These are phyloP conservation scores for Phytophthora agathidicida DNA, from an alignment of 352 stramenopile genomes.

Conservation along the genomic window DNA sequence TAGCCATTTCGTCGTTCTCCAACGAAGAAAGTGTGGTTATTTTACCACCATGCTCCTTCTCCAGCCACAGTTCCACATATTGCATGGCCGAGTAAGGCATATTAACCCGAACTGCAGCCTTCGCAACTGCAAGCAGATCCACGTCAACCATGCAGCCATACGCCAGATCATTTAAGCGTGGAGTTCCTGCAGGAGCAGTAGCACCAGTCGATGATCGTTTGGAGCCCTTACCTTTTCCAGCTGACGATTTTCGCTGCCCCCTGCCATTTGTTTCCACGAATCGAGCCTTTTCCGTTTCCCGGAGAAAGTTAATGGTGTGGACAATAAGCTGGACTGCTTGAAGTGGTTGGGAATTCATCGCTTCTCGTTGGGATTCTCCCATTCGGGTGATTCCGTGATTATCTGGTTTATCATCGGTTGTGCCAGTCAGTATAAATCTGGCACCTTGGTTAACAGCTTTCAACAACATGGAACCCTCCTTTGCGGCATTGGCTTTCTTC, in stretches of 20 bases:
- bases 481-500: not conserved
- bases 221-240: conserved; percentile 21
- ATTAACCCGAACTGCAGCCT: conserved; percentile 68
- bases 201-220: conserved; percentile 12
- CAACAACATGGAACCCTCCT: conserved; percentile 9
- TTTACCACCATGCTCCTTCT: conserved; percentile 56
- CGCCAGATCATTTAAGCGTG: conserved; percentile 31
- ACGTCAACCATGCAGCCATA: conserved; percentile 73
- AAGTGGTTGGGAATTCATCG: conserved; percentile 28
- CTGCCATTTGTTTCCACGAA: conserved; percentile 75
- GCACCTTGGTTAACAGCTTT: conserved; percentile 53
- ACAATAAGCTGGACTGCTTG: conserved; percentile 73
- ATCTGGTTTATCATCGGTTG: not conserved
- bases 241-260: conserved; percentile 1
- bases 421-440: conserved; percentile 38
- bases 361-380: not conserved
- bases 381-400: not conserved
- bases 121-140: conserved; percentile 68
- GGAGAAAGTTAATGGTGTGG: conserved; percentile 82
- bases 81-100: conserved; percentile 91
- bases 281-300: conserved; percentile 72
- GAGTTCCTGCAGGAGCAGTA: not conserved
- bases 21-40: conserved; percentile 45
- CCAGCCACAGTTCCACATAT: conserved; percentile 90
- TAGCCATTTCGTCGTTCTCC: conserved; percentile 36